Base-by-base conservation (phyloP, 2,329 filamentous ascomycete genomes). In the Alternaria brassicae region DNA sequence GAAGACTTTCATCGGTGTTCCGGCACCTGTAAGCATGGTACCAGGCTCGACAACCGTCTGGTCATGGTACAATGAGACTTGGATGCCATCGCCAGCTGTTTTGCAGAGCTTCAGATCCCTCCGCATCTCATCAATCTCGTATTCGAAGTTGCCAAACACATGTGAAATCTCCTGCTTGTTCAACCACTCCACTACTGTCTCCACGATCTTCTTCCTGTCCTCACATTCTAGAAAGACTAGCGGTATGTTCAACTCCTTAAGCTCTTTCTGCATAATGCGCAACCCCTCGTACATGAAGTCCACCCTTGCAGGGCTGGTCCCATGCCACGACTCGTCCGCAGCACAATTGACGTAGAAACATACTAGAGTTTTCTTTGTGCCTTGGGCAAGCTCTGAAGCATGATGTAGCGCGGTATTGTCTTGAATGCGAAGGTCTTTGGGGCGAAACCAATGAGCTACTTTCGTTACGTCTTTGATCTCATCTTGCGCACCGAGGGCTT, bases 391-490 rank as follows among this genome's bases (percentile, higher is more conserved):
- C 48, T 79, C 67, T 0, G 80, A 80, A 4, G 82, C 82, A 39
- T 81, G 77, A 40, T 82, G 72, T 9, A 84, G 70, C 6, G 74
- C 80, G n/a, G 74, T 80, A 58, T 84, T 84, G 60, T 84, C 83
- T 45, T 84, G 79, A 44, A 81, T 79, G 21, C 83, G 77, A 7
- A 84, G 67, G 53, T 84, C 83, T 60, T 83, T 83, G 56, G 78
- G 80, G n/a, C 81, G 79, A 62, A 84, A 84, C 83, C 82, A 84
- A 60, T 84, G 81, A 5, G 80, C 71, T 1, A 84, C 78, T 58
- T 77, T 81, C n/a, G 70, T 73, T 6, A 78, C 75, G 6, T 78
- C 70, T 19, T 75, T 72, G 10, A 76, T 70, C 34, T 74, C 74
- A 17, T 78, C 69, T 57, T 81, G 81, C 6, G 75, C 68, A 21